A percentile compares a stretch with the other conserved stretches of the same genome.
Conservation (phyloP, 345 rosid genomes). For the Gossypium anomalum region DNA sequence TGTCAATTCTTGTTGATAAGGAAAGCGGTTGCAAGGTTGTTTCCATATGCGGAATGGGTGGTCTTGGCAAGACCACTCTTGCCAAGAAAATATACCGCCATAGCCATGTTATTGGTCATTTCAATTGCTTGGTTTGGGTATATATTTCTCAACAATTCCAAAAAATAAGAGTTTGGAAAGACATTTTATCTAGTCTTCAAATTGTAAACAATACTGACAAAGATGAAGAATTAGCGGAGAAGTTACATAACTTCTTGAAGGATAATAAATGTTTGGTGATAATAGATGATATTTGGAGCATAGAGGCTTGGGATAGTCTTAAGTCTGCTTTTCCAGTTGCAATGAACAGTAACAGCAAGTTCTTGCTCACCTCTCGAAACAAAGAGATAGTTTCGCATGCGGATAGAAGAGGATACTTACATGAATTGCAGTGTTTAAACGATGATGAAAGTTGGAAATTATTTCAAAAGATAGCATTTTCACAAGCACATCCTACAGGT, state of each 20-base stretch:
- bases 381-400: constrained; percentile 22
- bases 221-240: constrained; percentile 28
- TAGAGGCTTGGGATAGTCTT: constrained; percentile 30
- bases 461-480: constrained; percentile 15
- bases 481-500: not conserved
- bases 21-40: constrained; percentile 8
- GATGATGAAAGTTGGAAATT: constrained; percentile 40
- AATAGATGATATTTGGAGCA: constrained; percentile 42
- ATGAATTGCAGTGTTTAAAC: constrained; percentile 19
- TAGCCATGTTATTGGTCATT: constrained; percentile 18
- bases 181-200: constrained; percentile 22
- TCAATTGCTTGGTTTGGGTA: constrained; percentile 34
- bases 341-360: constrained; percentile 16
- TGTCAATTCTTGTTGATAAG: constrained; percentile 16
- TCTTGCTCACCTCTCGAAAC: constrained; percentile 41
- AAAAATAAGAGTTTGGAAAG: constrained; percentile 27
- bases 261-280: constrained; percentile 34
- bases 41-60: constrained; percentile 44
- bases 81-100: constrained; percentile 32
- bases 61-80: constrained; percentile 43
- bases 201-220: constrained; percentile 11
- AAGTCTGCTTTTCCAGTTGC: constrained; percentile 30
- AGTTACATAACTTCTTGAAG: constrained; percentile 16
- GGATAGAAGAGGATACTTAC: constrained; percentile 19
- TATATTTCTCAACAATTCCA: constrained; percentile 35